phyloP scores from a whole-genome alignment of 2,329 filamentous ascomycete genomes.

The Macrophomina pseudophaseolina region DNA sequence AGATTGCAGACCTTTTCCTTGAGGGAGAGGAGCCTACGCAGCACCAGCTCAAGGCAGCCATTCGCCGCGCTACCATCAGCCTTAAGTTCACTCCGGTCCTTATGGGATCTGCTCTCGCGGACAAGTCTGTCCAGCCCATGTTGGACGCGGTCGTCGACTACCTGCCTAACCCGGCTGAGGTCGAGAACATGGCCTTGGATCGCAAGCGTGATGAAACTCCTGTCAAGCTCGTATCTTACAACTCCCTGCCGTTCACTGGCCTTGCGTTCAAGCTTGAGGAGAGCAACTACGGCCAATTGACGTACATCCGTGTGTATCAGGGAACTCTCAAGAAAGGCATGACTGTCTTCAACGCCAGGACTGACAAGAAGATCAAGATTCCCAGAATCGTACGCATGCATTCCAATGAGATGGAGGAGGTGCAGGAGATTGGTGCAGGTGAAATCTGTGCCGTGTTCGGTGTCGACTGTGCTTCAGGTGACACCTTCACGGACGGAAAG shows the following conservation, averaged over 20 bases:
- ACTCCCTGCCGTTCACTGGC: constrained; percentile 90
- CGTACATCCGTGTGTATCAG: constrained; percentile 98
- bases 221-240: constrained; percentile 90
- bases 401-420: constrained; percentile 99
- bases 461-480: constrained; percentile 95
- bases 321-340: constrained; percentile 85
- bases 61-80: constrained; percentile 85
- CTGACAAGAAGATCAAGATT: constrained; percentile 93
- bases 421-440: constrained; percentile 87
- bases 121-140: constrained; percentile 96
- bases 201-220: constrained; percentile 76
- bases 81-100: constrained; percentile 93
- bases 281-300: constrained; percentile 97
- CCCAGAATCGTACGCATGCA: constrained; percentile 99
- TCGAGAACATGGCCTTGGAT: constrained; percentile 88
- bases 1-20: constrained; percentile 93
- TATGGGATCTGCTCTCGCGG: constrained; percentile 93
- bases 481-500: constrained; percentile 95
- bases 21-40: constrained; percentile 81
- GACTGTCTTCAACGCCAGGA: constrained; percentile 92
- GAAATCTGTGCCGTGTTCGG: constrained; percentile 99
- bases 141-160: constrained; percentile 96
- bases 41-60: constrained; percentile 87
- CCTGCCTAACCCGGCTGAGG: constrained; percentile 87
- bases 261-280: constrained; percentile 99